Evolutionary conservation across 306 rosid species (phyloP).

Genomic region (Prunus dulcis): DNA sequence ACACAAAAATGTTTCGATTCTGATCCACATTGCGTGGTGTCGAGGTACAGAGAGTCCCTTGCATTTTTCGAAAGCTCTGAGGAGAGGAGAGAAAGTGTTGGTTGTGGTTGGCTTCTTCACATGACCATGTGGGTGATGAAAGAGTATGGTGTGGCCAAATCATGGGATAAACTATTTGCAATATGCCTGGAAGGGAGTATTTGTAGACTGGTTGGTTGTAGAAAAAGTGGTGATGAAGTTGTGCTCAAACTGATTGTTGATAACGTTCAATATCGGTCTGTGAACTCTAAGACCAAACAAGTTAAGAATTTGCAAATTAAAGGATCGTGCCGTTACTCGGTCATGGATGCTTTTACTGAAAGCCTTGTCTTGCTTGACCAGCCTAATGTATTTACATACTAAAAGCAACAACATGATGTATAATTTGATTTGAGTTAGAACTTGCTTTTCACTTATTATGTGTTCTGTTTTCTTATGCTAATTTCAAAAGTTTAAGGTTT

Average conservation of each 20-base stretch:
- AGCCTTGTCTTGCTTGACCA: neutral
- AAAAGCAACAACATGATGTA: too few relatives aligned
- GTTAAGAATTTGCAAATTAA: neutral
- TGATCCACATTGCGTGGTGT: neutral
- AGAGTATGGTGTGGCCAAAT: neutral
- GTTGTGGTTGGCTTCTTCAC: neutral
- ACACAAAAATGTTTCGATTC: neutral
- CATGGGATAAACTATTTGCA: neutral
- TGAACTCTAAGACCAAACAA: neutral
- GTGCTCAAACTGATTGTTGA: neutral
- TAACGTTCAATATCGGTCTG: neutral
- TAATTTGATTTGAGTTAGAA: too few relatives aligned
- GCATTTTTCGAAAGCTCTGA: neutral
- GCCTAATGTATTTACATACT: neutral
- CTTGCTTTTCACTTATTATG: too few relatives aligned
- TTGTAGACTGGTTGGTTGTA: neutral
- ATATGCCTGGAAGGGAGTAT: neutral
- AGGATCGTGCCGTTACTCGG: neutral
- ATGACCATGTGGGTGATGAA: neutral
- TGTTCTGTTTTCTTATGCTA: too few relatives aligned
- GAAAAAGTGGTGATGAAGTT: neutral
- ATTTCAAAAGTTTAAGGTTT: too few relatives aligned
- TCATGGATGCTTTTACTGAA: neutral
- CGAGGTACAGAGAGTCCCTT: neutral
- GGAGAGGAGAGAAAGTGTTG: too few relatives aligned